Conservation (phyloP, 1,284 basidiomycete species). For the Ceratobasidium sp. region DNA sequence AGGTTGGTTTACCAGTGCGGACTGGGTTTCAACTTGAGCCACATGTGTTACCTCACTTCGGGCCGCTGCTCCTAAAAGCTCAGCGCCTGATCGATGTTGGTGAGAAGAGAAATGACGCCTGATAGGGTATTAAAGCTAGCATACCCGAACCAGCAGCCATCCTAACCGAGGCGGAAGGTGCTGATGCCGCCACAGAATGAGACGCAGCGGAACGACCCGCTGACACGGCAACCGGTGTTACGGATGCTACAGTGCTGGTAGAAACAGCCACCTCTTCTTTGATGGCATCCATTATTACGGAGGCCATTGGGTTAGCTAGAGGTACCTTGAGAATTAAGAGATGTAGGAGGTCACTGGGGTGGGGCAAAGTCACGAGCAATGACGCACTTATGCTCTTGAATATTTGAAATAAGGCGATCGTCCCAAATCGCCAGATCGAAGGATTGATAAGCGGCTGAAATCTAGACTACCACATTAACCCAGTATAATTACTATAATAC, state of each 20-base stretch:
- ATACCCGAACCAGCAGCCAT: constrained; percentile 8
- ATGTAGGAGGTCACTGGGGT: neutral
- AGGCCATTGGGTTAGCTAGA: constrained; percentile 3
- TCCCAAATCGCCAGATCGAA: no score
- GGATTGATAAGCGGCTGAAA: no score
- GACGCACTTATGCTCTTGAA: no score
- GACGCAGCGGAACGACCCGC: constrained; percentile 17
- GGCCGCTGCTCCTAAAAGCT: neutral
- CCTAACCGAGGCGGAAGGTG: constrained; percentile 28
- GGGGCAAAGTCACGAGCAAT: neutral
- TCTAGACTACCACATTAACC: no score
- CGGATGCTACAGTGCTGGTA: constrained; percentile 8
- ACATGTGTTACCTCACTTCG: constrained; percentile 1
- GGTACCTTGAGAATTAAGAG: neutral
- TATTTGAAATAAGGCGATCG: no score
- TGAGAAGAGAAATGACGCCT: no score
- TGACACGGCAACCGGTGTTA: constrained; percentile 6
- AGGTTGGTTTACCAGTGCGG: neutral
- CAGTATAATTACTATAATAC: no score
- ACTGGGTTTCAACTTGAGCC: neutral
- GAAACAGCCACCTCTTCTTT: constrained; percentile 29
- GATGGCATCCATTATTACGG: constrained; percentile 20
- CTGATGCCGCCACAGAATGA: constrained; percentile 10
- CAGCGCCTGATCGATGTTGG: neutral
- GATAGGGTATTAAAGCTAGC: neutral